phyloP scores from a whole-genome alignment of 257 asterid species.

The Solanum etuberosum region DNA sequence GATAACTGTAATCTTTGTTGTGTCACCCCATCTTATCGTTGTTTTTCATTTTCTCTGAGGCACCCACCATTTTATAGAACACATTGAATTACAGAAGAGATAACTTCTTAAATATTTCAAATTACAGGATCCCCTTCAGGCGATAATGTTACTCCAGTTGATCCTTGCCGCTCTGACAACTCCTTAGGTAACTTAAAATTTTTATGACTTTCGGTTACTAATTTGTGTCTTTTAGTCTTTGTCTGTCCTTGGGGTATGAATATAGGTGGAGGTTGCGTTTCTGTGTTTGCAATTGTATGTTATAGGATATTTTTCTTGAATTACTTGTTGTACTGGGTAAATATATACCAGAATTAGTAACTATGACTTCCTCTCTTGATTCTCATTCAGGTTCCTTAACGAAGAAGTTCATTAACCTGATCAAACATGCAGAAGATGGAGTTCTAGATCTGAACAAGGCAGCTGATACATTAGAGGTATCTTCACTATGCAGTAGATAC shows the following conservation, averaged over 20 bases:
- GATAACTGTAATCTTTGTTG: neutral
- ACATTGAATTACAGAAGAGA: neutral
- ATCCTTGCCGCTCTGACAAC: conserved; percentile 89
- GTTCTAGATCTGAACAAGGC: conserved; percentile 88
- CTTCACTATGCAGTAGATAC: conserved; percentile 2
- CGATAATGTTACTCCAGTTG: conserved; percentile 63
- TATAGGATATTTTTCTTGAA: neutral
- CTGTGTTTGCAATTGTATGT: neutral
- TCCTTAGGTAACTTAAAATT: conserved; percentile 54
- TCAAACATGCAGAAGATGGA: conserved; percentile 89
- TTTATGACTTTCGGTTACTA: neutral
- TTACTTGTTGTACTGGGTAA: neutral
- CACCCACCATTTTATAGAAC: neutral
- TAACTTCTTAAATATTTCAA: conserved; percentile 15
- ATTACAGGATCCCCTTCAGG: conserved; percentile 69
- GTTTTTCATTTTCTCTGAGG: conserved; percentile 5
- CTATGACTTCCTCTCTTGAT: neutral
- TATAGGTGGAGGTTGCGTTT: neutral
- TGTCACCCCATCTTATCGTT: neutral
- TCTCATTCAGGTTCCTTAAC: conserved; percentile 65
- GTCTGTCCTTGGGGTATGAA: neutral
- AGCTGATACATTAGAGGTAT: conserved; percentile 85
- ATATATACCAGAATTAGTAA: neutral
- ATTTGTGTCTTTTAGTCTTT: conserved; percentile 10
- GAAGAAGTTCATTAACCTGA: conserved; percentile 75